Evolutionary conservation across 2,329 filamentous ascomycete species (phyloP).

Genomic region (Malbranchea cinnamomea): DNA sequence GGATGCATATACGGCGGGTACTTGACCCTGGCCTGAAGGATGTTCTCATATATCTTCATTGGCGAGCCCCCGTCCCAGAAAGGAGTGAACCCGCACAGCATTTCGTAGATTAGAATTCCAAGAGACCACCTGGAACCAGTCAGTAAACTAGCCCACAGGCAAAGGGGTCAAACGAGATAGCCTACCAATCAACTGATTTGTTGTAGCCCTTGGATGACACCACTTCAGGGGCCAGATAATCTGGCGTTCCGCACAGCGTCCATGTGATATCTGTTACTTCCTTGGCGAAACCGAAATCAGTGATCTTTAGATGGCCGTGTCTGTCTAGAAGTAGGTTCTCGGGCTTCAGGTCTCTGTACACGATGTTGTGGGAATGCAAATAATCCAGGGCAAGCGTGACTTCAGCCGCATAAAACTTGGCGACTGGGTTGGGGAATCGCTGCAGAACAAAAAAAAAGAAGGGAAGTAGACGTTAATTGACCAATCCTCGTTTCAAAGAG

Average conservation of each 20-base stretch:
- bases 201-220: conserved; percentile 99
- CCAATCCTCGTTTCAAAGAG: too few species aligned
- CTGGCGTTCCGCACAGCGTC: conserved; percentile 94
- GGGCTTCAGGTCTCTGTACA: conserved; percentile 93
- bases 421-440: conserved; percentile 96
- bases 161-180: conserved; percentile 9
- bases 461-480: too few species aligned
- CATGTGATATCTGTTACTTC: conserved; percentile 97
- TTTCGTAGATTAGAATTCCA: conserved; percentile 96
- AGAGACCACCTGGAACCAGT: conserved; percentile 69
- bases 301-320: conserved; percentile 91
- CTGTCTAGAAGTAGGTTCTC: conserved; percentile 85
- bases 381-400: conserved; percentile 93
- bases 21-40: conserved; percentile 87
- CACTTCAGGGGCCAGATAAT: conserved; percentile 94
- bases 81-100: conserved; percentile 96
- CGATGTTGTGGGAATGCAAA: conserved; percentile 85
- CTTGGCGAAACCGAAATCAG: conserved; percentile 97
- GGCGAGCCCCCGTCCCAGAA: conserved; percentile 98
- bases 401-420: conserved; percentile 97
- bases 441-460: conserved; percentile 27
- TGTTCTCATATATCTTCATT: conserved; percentile 95
- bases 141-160: conserved; percentile 3
- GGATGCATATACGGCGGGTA: conserved; percentile 92
- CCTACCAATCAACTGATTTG: conserved; percentile 97